Percentiles rank a stretch among this genome's conserved stretches.
Conservation (phyloP, 306 rosid species). For the Delonix regia region DNA sequence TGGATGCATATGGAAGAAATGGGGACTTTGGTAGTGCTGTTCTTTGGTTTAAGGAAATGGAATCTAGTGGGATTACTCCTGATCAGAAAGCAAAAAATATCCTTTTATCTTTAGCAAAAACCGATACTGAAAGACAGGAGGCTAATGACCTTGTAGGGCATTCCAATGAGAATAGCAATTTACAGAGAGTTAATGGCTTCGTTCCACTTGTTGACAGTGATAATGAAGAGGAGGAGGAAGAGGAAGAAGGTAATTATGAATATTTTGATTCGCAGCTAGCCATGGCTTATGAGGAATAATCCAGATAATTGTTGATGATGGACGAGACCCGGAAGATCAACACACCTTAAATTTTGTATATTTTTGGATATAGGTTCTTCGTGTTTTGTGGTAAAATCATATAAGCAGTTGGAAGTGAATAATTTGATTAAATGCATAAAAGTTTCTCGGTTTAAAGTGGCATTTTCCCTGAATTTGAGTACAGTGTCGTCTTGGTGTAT, state of each 20-base stretch:
- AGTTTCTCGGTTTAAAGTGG: too few species aligned
- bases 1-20: conserved; percentile 91
- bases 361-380: conserved; percentile 30
- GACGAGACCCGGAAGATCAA: conserved; percentile 35
- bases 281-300: conserved; percentile 33
- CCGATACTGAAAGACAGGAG: conserved; percentile 61
- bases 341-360: conserved; percentile 43
- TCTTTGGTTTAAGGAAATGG: conserved; percentile 89
- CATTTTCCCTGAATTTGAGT: too few species aligned
- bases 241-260: conserved; percentile 34
- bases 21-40: conserved; percentile 77
- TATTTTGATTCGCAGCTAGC: conserved; percentile 43
- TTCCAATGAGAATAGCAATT: conserved; percentile 40
- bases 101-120: conserved; percentile 74
- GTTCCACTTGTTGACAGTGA: conserved; percentile 35
- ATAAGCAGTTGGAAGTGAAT: neutral
- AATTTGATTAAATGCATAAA: neutral
- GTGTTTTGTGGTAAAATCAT: conserved; percentile 5
- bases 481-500: too few species aligned
- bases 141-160: conserved; percentile 59
- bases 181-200: conserved; percentile 34
- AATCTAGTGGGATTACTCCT: conserved; percentile 61
- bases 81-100: conserved; percentile 88
- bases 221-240: conserved; percentile 31
- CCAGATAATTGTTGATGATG: conserved; percentile 26